Evolutionary conservation across 768 basidiomycete genomes (phyloP), one percentile per base, ranked within the genome.

Genomic region (Ramaria rubella): DNA sequence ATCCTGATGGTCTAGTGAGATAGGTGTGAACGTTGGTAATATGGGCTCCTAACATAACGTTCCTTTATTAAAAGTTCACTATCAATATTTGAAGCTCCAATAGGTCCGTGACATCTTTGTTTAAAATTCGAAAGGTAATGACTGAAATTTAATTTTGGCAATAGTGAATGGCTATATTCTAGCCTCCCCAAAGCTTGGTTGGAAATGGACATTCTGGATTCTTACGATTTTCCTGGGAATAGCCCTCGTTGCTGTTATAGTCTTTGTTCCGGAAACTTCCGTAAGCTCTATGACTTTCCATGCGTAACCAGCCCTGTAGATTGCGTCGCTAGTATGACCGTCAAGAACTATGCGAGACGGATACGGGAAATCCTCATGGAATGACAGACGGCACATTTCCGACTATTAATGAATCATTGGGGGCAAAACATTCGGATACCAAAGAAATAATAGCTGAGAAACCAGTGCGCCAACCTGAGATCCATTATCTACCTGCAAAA

Each of bases 91-190:
- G 34, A 36, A 8, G 34, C 34, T 8, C 17, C 34, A 17, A 17
- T 36, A 36, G 17, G 34, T 36, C 34, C 8, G 17, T 36, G 8
- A 8, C 17, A 36, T 8, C 17, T 17, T 17, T 17, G 7, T 36
- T 36, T 36, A 36, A 7, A 36, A 36, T 36, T 36, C 8, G 7
- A 36, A 8, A 36, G 17, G 7, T 36, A 8, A 36, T 36, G n/a
- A n/a, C 34, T 36, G 34, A 7, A 7, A 73, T 38, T 74, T 14
- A 55, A 72, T 74, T 19, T 73, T 74, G 0, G 74, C 75, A 0
- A 62, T 77, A 34, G 66, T 78, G n/a, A 76, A 74, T 59, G 74
- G 76, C 58, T 75, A 75, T 60, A 74, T 77, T n/a, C 70, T 76
- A 14, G 68, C 73, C 54, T 74, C 43, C 24, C 19, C 57, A 51